A percentile compares a stretch with the other conserved stretches of the same genome.
These are phyloP conservation scores for Rhynchospora tenuis DNA, from an alignment of 176 grass and related monocot species.

Conservation along the genomic window DNA sequence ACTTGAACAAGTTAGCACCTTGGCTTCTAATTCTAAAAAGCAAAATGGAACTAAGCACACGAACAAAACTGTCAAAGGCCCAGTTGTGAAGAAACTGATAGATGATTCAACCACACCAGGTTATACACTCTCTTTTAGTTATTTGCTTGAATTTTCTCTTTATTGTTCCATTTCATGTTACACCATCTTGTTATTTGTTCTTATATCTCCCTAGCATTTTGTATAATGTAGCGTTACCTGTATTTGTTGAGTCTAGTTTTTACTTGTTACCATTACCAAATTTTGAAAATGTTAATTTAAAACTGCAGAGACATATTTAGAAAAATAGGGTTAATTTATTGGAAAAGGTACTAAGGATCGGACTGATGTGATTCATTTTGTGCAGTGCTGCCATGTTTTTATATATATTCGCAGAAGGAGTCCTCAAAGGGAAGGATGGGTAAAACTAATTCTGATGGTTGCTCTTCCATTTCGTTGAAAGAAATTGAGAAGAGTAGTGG, in stretches of 20 bases:
- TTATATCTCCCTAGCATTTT: not conserved
- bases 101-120: slow-evolving; percentile 39
- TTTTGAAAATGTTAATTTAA: not conserved
- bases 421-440: not conserved
- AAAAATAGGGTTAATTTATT: not conserved
- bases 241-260: not conserved
- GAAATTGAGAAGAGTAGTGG: slow-evolving; percentile 25
- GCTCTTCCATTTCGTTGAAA: slow-evolving; percentile 35
- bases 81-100: slow-evolving; percentile 28
- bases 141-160: not conserved
- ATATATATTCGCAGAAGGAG: slow-evolving; percentile 68
- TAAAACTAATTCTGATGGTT: slow-evolving; percentile 25
- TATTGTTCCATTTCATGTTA: not conserved
- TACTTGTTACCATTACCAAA: not conserved
- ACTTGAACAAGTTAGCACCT: slow-evolving; percentile 55
- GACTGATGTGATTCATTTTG: slow-evolving; percentile 11
- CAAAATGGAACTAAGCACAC: slow-evolving; percentile 38
- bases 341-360: too few relatives aligned
- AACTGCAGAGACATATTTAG: not conserved
- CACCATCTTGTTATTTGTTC: not conserved
- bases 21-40: slow-evolving; percentile 74
- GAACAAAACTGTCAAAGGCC: slow-evolving; percentile 24
- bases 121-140: slow-evolving; percentile 12
- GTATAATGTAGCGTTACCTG: not conserved
- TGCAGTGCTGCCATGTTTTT: slow-evolving; percentile 91